Evolutionary conservation across 2,329 filamentous ascomycete species (phyloP), one percentile per base, ranked within the genome.

Genomic region (Pseudogymnoascus sp.): DNA sequence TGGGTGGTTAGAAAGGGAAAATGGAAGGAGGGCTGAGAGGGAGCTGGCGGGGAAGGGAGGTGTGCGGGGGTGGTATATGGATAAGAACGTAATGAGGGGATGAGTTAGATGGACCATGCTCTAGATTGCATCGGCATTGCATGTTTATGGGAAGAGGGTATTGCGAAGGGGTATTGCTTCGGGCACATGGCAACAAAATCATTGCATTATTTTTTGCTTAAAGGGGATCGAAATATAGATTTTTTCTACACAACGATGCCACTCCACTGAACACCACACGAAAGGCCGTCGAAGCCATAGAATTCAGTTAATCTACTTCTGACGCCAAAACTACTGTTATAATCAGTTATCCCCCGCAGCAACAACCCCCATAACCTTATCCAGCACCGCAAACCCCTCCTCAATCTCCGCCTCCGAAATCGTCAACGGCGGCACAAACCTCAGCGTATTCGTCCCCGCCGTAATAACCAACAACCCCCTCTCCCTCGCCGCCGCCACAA

Each of bases 391-490:
- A 75, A 97, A 78, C 0, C 91, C 92, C 68, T 89, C 81, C 69
- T 87, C 80, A 68, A 98, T 95, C 81, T 97, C 90, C 25, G 83
- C 84, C 69, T 91, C 86, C 0, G 85, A 89, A 65, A 99, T 90
- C 5, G 87, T 86, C 72, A 99, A 78, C 66, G 91, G 90, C 34
- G 95, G 95, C 64, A 98, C 92, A 71, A 99, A 96, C 60, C 95
- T 83, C 69, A 99, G 78, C 7, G 93, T 97, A 74, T 98, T 96
- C 31, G 87, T 92, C 1, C 95, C 95, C 28, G 92, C 93, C 1
- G 92, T 97, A 73, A 99, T 97, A 65, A 99, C 81, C 65, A 99
- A 76, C 72, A 99, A 76, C 0, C 95, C 95, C 65, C 92, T 83
- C 79, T 98, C 92, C 66, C 95, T 82, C 16, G 93, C 92, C 10